These are phyloP conservation scores for Xylaria sp. DNA, from an alignment of 2,329 filamentous ascomycete genomes.

Conservation along the genomic window DNA sequence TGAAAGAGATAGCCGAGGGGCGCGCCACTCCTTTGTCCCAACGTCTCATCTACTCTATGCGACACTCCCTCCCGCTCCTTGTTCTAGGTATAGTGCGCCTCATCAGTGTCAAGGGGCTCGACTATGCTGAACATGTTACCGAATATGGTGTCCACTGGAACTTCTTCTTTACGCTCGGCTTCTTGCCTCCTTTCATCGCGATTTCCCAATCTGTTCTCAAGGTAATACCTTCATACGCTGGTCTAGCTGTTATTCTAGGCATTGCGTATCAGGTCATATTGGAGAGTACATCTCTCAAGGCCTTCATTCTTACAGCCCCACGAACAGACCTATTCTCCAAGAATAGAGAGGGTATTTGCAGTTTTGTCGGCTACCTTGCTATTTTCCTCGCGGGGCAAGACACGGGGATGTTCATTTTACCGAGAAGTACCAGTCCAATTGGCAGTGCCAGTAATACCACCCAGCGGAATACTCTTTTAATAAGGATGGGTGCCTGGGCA, in stretches of 20 bases:
- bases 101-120: slow-evolving; percentile 89
- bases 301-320: slow-evolving; percentile 83
- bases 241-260: slow-evolving; percentile 75
- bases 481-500: slow-evolving; percentile 72
- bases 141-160: slow-evolving; percentile 99
- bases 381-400: slow-evolving; percentile 94
- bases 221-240: slow-evolving; percentile 79
- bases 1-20: slow-evolving; percentile 73
- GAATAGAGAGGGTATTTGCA: slow-evolving; percentile 96
- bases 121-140: slow-evolving; percentile 96
- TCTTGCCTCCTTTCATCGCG: slow-evolving; percentile 89
- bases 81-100: slow-evolving; percentile 82
- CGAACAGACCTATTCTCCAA: slow-evolving; percentile 82
- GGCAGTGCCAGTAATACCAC: slow-evolving; percentile 55
- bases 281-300: slow-evolving; percentile 80
- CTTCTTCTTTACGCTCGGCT: slow-evolving; percentile 95
- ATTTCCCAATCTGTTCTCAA: slow-evolving; percentile 78
- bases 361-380: slow-evolving; percentile 90
- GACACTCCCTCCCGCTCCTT: slow-evolving; percentile 85
- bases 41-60: slow-evolving; percentile 73
- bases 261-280: slow-evolving; percentile 78
- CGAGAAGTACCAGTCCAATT: slow-evolving; percentile 60
- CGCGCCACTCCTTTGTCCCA: slow-evolving; percentile 59
- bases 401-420: slow-evolving; percentile 81
- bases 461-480: slow-evolving; percentile 67